Evolutionary conservation across 192 early-diverging fungal species (phyloP), one percentile per base, ranked within the genome.

Genomic region (Geranomyces michiganensis): DNA sequence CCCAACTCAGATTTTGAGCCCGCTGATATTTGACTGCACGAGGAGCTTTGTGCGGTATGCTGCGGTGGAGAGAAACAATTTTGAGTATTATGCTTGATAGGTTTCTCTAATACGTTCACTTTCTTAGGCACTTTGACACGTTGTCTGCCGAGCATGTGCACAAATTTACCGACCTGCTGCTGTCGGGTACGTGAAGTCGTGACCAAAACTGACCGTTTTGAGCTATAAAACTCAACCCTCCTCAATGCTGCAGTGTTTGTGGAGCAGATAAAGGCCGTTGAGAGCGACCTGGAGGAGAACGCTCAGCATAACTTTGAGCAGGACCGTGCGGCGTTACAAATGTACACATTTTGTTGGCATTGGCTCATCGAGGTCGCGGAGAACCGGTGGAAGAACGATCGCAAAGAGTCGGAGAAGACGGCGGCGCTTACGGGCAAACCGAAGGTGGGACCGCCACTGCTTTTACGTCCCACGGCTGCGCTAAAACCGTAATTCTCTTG

Each of bases 311-410:
- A 88, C 46, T 92, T 90, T 71, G 83, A 88, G 13, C 70, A 81
- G 17, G 89, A 94, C 74, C 80, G 84, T 13, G 67, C 78, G 14
- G 76, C 85, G 7, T 79, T 96, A 8, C 92, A 96, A 76, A 83
- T 92, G 68, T 96, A 94, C 65, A 89, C 88, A 4, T 97, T 92
- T 67, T 59, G 94, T 55, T 77, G 94, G 56, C 87, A 91, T 65
- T 97, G 95, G 94, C 78, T 91, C 15, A 77, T 96, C 43, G 83
- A 85, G 53, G 71, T 82, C 8, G 89, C 84, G 74, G 66, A 90
- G 78, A 59, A 68, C 47, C 45, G 76, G 32, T 70, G 67, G 63
- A 74, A 63, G 73, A 62, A 41, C 46, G 69, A 43, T 45, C 76
- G 29, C 43, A 75, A 59, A 68, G 79, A 60, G 67, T 63, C 70